These are phyloP conservation scores for Tephrocybe sp. DNA, from an alignment of 768 basidiomycete species.

Conservation along the genomic window DNA sequence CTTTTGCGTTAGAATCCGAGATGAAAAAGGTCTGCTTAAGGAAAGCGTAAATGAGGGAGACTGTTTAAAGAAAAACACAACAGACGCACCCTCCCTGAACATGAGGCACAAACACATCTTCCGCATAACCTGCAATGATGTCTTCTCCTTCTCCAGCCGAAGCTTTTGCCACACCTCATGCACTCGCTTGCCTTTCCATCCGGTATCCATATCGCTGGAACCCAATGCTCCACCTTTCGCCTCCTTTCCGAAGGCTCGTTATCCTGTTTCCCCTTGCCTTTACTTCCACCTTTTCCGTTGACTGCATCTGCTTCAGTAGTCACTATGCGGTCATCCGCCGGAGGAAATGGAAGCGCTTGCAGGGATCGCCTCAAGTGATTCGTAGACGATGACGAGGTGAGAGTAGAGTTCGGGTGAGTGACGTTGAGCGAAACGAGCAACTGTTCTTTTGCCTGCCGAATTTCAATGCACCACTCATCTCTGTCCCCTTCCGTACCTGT, in stretches of 20 bases:
- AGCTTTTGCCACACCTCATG: conserved; percentile 77
- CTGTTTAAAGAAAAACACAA: too few species aligned
- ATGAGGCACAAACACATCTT: conserved; percentile 78
- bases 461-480: conserved; percentile 63
- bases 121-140: conserved; percentile 90
- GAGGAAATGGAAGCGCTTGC: conserved; percentile 69
- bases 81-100: conserved; percentile 75
- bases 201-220: conserved; percentile 91
- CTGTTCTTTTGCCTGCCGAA: conserved; percentile 68
- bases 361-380: conserved; percentile 71
- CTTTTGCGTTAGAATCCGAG: conserved; percentile 48
- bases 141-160: conserved; percentile 75
- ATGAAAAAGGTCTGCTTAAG: conserved; percentile 79
- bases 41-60: background rate
- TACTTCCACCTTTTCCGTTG: conserved; percentile 16
- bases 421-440: conserved; percentile 68
- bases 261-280: conserved; percentile 17
- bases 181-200: conserved; percentile 80
- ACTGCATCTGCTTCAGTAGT: conserved; percentile 24
- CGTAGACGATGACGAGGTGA: conserved; percentile 74
- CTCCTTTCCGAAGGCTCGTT: conserved; percentile 33
- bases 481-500: conserved; percentile 54
- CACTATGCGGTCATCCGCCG: conserved; percentile 44
- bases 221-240: conserved; percentile 72
- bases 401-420: conserved; percentile 75